A percentile compares a stretch with the other conserved stretches of the same genome.
These are phyloP conservation scores for Lignosus rhinocerotis DNA, from an alignment of 1,284 basidiomycete genomes.

Conservation along the genomic window DNA sequence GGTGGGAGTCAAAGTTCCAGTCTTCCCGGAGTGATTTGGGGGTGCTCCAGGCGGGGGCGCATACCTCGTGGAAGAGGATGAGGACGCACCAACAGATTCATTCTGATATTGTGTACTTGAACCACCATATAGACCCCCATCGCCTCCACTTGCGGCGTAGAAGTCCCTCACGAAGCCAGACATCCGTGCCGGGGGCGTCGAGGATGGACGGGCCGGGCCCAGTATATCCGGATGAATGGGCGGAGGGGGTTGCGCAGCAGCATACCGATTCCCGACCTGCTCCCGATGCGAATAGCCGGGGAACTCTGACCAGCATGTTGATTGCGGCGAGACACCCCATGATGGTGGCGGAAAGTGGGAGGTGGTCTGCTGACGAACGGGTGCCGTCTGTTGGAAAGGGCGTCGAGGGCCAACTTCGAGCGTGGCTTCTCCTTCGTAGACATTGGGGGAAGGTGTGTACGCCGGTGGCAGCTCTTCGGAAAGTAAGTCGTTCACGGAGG, in stretches of 20 bases:
- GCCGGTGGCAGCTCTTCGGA: slow-evolving; percentile 63
- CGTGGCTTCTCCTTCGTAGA: slow-evolving; percentile 55
- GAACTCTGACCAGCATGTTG: slow-evolving; percentile 19
- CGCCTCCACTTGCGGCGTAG: slow-evolving; percentile 44
- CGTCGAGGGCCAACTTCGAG: slow-evolving; percentile 60
- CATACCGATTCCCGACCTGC: slow-evolving; percentile 13
- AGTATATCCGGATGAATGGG: slow-evolving; percentile 10
- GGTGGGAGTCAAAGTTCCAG: slow-evolving; percentile 3
- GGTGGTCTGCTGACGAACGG: slow-evolving; percentile 25
- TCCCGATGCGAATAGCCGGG: slow-evolving; percentile 18
- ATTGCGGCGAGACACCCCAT: slow-evolving; percentile 12
- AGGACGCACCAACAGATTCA: slow-evolving; percentile 21
- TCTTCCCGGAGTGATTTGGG: slow-evolving; percentile 19
- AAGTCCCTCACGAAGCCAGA: slow-evolving; percentile 61
- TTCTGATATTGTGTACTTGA: slow-evolving; percentile 25
- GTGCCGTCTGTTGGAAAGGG: slow-evolving; percentile 54
- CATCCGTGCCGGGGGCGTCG: slow-evolving; percentile 19
- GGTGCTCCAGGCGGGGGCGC: slow-evolving; percentile 28
- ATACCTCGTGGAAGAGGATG: slow-evolving; percentile 19
- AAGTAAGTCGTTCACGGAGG: slow-evolving; percentile 24
- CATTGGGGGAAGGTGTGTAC: slow-evolving; percentile 58
- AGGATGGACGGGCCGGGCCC: slow-evolving; percentile 14
- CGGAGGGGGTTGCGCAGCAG: slow-evolving; percentile 24
- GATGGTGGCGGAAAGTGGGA: slow-evolving; percentile 16
- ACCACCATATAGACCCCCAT: slow-evolving; percentile 21